Evolutionary conservation across 192 early-diverging fungal species (phyloP).

Genomic region (Chytriomyces hyalinus): DNA sequence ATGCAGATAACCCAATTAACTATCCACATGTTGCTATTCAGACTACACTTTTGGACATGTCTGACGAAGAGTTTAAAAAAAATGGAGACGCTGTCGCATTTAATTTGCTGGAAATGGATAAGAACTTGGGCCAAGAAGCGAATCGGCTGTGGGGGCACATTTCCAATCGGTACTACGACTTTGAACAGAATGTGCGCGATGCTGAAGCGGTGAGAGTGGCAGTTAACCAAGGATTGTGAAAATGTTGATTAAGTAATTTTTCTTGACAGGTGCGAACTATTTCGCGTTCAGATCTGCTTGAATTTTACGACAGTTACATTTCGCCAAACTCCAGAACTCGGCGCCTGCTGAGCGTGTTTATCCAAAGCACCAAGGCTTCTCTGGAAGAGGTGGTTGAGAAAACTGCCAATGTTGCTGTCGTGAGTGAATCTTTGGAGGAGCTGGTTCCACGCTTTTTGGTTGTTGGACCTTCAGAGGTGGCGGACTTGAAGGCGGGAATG

Average conservation of each 20-base stretch:
- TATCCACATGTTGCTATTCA: background rate
- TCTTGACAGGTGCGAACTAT: conserved; percentile 36
- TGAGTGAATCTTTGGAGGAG: background rate
- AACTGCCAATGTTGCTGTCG: background rate
- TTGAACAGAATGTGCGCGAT: conserved; percentile 72
- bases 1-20: background rate
- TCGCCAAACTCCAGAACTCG: conserved; percentile 53
- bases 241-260: background rate
- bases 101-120: conserved; percentile 72
- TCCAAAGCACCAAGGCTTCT: conserved; percentile 30
- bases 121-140: conserved; percentile 77
- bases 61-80: conserved; percentile 66
- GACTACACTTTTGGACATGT: conserved; percentile 49
- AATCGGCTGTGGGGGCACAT: conserved; percentile 72
- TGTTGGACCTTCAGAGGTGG: background rate
- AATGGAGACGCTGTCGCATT: conserved; percentile 70
- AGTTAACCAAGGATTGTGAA: background rate
- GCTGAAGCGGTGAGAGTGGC: conserved; percentile 57
- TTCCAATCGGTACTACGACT: conserved; percentile 74
- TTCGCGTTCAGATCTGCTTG: conserved; percentile 52
- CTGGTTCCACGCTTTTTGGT: background rate
- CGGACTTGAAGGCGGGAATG: conserved; percentile 29
- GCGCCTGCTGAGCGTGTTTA: conserved; percentile 72
- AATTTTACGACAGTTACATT: conserved; percentile 68
- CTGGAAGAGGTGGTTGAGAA: background rate